A percentile compares a stretch with the other conserved stretches of the same genome.
phyloP scores from a whole-genome alignment of 306 rosid species.

The Dryas octopetala region DNA sequence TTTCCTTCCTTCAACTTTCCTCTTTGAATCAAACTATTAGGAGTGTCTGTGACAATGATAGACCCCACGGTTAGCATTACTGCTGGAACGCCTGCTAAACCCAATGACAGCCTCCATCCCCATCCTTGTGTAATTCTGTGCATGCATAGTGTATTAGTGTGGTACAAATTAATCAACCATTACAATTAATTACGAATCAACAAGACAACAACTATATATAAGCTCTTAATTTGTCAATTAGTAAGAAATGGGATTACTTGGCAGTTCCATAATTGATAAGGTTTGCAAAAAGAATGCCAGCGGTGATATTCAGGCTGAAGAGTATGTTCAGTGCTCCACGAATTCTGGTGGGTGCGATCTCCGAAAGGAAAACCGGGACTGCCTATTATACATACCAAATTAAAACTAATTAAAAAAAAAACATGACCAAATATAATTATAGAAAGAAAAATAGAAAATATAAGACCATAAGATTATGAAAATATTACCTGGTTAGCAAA shows the following conservation, averaged over 20 bases:
- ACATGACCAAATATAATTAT: background rate
- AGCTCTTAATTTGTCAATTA: background rate
- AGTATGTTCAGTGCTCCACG: slow-evolving; percentile 74
- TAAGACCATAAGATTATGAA: background rate
- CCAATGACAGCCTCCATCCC: slow-evolving; percentile 74
- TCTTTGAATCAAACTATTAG: slow-evolving; percentile 61
- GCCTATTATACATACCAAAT: slow-evolving; percentile 32
- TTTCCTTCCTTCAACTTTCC: slow-evolving; percentile 54
- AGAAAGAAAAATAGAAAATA: too few relatives aligned
- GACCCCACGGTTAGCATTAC: slow-evolving; percentile 40
- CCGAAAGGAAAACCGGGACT: slow-evolving; percentile 64
- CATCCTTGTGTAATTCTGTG: slow-evolving; percentile 48
- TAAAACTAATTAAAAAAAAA: background rate
- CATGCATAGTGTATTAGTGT: too few relatives aligned
- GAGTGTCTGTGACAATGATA: slow-evolving; percentile 50
- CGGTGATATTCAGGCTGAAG: slow-evolving; percentile 60
- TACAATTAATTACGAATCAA: too few relatives aligned
- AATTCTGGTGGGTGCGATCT: slow-evolving; percentile 68
- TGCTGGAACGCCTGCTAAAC: slow-evolving; percentile 56
- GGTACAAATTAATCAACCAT: too few relatives aligned
- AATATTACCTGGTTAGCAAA: slow-evolving; percentile 60
- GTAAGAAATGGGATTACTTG: slow-evolving; percentile 30
- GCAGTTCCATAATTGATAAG: slow-evolving; percentile 54
- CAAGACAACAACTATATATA: too few relatives aligned
- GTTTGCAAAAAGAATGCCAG: slow-evolving; percentile 64